A percentile compares a stretch with the other conserved stretches of the same genome.
These are phyloP conservation scores for Phytopythium chamaehyphon DNA, from an alignment of 352 stramenopile species.

Conservation along the genomic window DNA sequence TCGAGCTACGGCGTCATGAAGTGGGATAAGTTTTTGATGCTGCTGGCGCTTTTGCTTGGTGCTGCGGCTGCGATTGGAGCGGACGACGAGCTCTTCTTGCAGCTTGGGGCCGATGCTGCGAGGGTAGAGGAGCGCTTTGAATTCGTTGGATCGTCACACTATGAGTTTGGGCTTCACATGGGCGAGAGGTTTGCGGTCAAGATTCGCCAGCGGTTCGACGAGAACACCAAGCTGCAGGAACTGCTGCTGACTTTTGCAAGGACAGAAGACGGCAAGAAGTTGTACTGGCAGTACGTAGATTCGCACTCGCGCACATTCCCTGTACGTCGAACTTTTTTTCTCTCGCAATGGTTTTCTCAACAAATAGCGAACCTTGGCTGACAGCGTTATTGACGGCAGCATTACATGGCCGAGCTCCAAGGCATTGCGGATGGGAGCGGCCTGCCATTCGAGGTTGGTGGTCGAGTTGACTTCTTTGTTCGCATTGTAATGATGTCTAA, in stretches of 20 bases:
- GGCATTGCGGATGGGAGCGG: conserved; percentile 55
- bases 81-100: neutral
- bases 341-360: no score
- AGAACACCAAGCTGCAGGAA: conserved; percentile 51
- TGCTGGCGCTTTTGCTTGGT: conserved; percentile 2
- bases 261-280: conserved; percentile 25
- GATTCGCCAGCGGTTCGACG: conserved; percentile 36
- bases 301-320: conserved; percentile 49
- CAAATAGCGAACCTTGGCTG: no score
- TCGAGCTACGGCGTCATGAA: conserved; percentile 2
- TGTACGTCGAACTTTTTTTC: no score
- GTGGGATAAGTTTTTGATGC: neutral
- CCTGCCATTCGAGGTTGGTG: conserved; percentile 38
- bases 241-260: conserved; percentile 51
- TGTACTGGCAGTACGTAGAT: conserved; percentile 44
- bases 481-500: neutral
- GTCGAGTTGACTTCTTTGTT: neutral
- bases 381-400: conserved; percentile 20
- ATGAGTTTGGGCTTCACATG: conserved; percentile 47
- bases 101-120: conserved; percentile 5
- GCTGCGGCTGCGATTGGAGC: neutral
- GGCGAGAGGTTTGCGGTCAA: conserved; percentile 43
- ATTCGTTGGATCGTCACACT: conserved; percentile 59
- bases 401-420: conserved; percentile 64
- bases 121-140: conserved; percentile 40